These are phyloP conservation scores for Aspergillus sp. DNA, from an alignment of 2,329 filamentous ascomycete species.

Conservation along the genomic window DNA sequence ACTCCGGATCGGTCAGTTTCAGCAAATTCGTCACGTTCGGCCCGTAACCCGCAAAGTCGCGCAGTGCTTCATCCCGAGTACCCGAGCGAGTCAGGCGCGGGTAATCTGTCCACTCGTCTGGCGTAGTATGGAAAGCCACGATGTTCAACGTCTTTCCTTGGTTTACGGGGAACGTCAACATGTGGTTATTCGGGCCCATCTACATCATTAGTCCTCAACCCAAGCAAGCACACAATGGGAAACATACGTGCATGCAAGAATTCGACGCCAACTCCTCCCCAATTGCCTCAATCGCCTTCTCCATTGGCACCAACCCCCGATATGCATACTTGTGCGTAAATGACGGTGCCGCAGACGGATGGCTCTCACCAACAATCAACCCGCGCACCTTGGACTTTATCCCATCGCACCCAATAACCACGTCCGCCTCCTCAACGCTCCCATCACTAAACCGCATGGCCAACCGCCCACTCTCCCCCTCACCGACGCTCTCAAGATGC, in stretches of 20 bases:
- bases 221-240: too few relatives aligned
- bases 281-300: constrained; percentile 38
- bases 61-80: constrained; percentile 15
- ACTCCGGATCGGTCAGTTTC: constrained; percentile 21
- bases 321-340: constrained; percentile 51
- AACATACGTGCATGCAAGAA: constrained; percentile 26
- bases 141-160: constrained; percentile 44
- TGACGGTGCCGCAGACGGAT: constrained; percentile 38
- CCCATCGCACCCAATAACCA: constrained; percentile 44
- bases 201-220: constrained; percentile 2
- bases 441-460: constrained; percentile 41
- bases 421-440: constrained; percentile 33
- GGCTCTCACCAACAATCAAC: constrained; percentile 36
- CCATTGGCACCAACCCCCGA: constrained; percentile 46
- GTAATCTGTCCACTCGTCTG: constrained; percentile 18
- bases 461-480: constrained; percentile 19
- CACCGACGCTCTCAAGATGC: constrained; percentile 15
- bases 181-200: constrained; percentile 39
- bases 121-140: constrained; percentile 33
- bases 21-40: constrained; percentile 18
- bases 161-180: constrained; percentile 46
- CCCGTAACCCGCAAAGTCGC: constrained; percentile 16
- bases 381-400: constrained; percentile 44
- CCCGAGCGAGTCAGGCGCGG: constrained; percentile 14
- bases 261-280: constrained; percentile 39